Evolutionary conservation across 129 eudicot genomes (phyloP).

Genomic region (Escallonia rubra): DNA sequence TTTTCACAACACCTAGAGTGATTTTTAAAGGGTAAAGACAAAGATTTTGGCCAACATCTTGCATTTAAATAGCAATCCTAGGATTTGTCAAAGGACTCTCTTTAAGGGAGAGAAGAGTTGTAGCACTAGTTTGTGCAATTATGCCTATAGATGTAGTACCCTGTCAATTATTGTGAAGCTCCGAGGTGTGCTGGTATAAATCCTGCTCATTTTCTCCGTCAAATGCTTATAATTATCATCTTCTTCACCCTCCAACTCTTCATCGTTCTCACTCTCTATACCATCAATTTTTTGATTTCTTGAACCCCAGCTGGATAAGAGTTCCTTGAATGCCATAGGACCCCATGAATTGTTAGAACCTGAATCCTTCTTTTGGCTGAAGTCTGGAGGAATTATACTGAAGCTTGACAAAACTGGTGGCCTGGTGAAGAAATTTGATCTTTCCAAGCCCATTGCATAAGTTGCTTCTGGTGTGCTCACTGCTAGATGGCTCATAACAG

Average conservation of each 20-base stretch:
- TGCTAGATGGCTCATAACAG: constrained; percentile 69
- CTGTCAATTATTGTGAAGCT: constrained; percentile 72
- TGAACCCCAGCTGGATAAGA: constrained; percentile 38
- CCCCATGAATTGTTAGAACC: constrained; percentile 29
- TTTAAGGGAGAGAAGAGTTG: too few species aligned
- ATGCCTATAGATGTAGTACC: constrained; percentile 32
- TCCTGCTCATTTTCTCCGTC: constrained; percentile 59
- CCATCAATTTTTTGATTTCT: constrained; percentile 8
- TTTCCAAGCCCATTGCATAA: constrained; percentile 66
- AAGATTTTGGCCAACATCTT: too few species aligned
- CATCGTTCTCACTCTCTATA: constrained; percentile 11
- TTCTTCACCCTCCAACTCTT: constrained; percentile 69
- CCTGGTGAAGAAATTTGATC: constrained; percentile 54
- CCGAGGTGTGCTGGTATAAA: constrained; percentile 72
- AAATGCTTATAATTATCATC: constrained; percentile 65
- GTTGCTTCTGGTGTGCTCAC: constrained; percentile 92
- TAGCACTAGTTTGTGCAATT: not conserved
- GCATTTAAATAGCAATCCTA: too few species aligned
- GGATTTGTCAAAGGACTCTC: too few species aligned
- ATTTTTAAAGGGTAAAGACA: too few species aligned
- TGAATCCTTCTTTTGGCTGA: constrained; percentile 20
- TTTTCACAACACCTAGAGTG: too few species aligned
- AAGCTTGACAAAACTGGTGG: constrained; percentile 56
- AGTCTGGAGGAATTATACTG: constrained; percentile 58
- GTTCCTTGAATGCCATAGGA: constrained; percentile 22